These are phyloP conservation scores for Silene noctiflora DNA, from an alignment of 179 eudicot genomes.

Conservation along the genomic window DNA sequence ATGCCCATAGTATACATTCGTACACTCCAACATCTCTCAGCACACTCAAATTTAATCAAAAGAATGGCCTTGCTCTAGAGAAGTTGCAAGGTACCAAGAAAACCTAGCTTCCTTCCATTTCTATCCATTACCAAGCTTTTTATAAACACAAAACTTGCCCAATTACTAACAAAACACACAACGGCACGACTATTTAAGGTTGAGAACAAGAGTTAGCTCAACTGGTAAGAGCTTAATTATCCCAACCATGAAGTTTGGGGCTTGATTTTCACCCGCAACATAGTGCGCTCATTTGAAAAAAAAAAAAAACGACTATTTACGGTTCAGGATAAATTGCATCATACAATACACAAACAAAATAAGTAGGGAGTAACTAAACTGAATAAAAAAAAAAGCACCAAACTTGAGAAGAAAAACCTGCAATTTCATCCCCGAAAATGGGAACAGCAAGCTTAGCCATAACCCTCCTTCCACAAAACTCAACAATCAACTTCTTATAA, in stretches of 20 bases:
- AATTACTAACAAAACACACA: not conserved
- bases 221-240: too few relatives aligned
- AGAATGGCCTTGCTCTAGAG: not conserved
- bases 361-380: not conserved
- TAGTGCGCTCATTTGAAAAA: too few relatives aligned
- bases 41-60: not conserved
- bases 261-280: too few relatives aligned
- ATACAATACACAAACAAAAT: not conserved
- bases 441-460: constrained; percentile 53
- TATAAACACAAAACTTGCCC: not conserved
- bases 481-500: constrained; percentile 42
- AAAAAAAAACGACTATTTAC: not conserved
- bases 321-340: not conserved
- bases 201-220: too few relatives aligned
- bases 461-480: constrained; percentile 46
- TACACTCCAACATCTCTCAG: not conserved
- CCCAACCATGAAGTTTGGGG: too few relatives aligned
- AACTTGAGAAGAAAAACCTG: constrained; percentile 33
- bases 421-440: constrained; percentile 43
- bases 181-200: not conserved
- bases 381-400: not conserved
- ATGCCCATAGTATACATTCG: not conserved
- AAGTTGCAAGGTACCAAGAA: not conserved
- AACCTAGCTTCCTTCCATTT: not conserved
- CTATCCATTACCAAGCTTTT: not conserved